Conservation (phyloP, 768 basidiomycete genomes). For the Clavulina sp. region DNA sequence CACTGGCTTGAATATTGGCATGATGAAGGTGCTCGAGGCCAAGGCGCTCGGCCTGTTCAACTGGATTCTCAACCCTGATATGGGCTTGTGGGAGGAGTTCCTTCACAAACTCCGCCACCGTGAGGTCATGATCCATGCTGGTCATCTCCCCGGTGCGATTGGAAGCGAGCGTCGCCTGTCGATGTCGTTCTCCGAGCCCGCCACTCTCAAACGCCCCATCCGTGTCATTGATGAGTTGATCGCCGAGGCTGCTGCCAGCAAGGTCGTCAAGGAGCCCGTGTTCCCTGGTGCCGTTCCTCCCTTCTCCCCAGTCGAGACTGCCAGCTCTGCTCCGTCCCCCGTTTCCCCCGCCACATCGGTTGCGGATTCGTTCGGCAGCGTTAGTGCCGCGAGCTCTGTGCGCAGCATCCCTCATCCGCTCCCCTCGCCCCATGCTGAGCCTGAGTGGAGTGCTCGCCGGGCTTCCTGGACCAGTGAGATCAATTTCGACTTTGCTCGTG, state of each 20-base stretch:
- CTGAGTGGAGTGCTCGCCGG: neutral
- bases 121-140: neutral
- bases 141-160: neutral
- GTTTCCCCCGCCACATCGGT: neutral
- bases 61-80: neutral
- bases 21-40: neutral
- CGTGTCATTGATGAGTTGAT: conserved; percentile 1
- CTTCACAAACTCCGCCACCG: neutral
- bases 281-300: neutral
- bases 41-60: neutral
- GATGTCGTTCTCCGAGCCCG: neutral
- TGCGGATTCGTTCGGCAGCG: neutral
- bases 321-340: neutral
- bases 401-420: neutral
- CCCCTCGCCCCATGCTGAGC: neutral
- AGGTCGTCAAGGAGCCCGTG: neutral
- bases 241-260: neutral
- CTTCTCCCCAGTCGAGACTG: neutral
- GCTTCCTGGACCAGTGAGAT: neutral
- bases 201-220: neutral
- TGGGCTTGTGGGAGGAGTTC: neutral
- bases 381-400: too few relatives aligned
- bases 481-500: neutral
- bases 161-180: neutral
- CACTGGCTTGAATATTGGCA: neutral